A percentile compares a stretch with the other conserved stretches of the same genome.
Evolutionary conservation across 495 filamentous ascomycete species (phyloP).

Genomic region (Aspergillus ostianus): DNA sequence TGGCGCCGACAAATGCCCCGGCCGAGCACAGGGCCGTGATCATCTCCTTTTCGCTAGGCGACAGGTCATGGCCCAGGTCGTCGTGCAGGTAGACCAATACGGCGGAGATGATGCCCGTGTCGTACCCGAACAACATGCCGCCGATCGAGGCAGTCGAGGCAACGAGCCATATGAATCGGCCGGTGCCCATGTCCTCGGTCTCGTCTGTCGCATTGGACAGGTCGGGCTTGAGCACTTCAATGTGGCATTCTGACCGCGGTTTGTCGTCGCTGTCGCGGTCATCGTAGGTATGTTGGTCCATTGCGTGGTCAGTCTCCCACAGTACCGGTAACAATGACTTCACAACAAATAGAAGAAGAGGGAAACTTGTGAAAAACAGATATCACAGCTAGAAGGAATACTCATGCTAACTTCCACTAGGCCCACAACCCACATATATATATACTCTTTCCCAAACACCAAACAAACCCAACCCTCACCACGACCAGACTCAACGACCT

Average conservation of each 20-base stretch:
- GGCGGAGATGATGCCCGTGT: conserved; percentile 50
- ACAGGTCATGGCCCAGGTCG: conserved; percentile 31
- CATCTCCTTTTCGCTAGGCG: conserved; percentile 42
- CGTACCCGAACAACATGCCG: conserved; percentile 45
- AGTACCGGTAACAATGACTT: too few relatives aligned
- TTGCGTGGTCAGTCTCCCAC: too few relatives aligned
- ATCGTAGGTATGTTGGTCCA: too few relatives aligned
- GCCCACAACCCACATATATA: too few relatives aligned
- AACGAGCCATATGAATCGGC: conserved; percentile 38
- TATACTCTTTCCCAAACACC: too few relatives aligned
- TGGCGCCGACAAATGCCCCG: conserved; percentile 49
- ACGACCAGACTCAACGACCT: too few relatives aligned
- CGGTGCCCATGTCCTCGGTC: conserved; percentile 9
- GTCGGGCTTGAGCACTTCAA: background rate
- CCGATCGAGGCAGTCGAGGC: conserved; percentile 36
- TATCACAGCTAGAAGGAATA: too few relatives aligned
- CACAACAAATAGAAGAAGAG: too few relatives aligned
- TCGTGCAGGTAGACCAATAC: conserved; percentile 42
- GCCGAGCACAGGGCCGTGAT: conserved; percentile 48
- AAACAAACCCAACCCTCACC: too few relatives aligned
- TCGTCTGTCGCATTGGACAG: conserved; percentile 1
- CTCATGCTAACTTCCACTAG: too few relatives aligned
- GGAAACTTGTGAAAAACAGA: too few relatives aligned
- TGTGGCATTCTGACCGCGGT: background rate
- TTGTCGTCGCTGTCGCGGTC: too few relatives aligned